Conservation (phyloP, 2,329 filamentous ascomycete species). For the Lasiodiplodia gonubiensis region DNA sequence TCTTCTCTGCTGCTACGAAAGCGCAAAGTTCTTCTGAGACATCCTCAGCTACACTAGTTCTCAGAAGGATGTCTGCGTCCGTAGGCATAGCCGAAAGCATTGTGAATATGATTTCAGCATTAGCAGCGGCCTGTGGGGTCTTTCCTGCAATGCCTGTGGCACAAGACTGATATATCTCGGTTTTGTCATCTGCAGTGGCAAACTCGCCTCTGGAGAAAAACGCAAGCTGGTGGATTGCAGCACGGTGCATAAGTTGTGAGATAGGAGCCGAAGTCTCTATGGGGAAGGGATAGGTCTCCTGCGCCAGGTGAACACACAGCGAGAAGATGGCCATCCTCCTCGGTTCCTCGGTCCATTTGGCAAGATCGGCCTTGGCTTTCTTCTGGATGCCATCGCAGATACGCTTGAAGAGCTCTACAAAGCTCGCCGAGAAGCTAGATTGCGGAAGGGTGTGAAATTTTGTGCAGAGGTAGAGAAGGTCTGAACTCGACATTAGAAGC, state of each 20-base stretch:
- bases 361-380: conserved; percentile 17
- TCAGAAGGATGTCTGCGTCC: conserved; percentile 37
- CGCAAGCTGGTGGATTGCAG: conserved; percentile 67
- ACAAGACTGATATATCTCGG: conserved; percentile 69
- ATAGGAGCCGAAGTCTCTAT: conserved; percentile 60
- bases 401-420: conserved; percentile 39
- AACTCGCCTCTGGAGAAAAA: conserved; percentile 62
- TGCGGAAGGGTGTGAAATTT: conserved; percentile 62
- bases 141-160: conserved; percentile 69
- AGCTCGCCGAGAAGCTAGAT: conserved; percentile 39
- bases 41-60: conserved; percentile 38
- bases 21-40: conserved; percentile 48
- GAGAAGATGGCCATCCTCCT: conserved; percentile 54
- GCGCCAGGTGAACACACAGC: conserved; percentile 70
- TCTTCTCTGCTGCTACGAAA: conserved; percentile 39
- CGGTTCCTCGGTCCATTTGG: conserved; percentile 30
- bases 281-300: conserved; percentile 72
- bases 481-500: conserved; percentile 48
- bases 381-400: conserved; percentile 20
- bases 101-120: conserved; percentile 64
- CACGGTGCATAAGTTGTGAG: conserved; percentile 66
- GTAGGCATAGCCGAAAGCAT: conserved; percentile 4
- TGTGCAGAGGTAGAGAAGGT: conserved; percentile 69
- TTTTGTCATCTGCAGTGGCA: conserved; percentile 61
- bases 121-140: conserved; percentile 71